Conservation (phyloP, 1,284 basidiomycete species). For the Ceratorhiza oryzae-sativae region DNA sequence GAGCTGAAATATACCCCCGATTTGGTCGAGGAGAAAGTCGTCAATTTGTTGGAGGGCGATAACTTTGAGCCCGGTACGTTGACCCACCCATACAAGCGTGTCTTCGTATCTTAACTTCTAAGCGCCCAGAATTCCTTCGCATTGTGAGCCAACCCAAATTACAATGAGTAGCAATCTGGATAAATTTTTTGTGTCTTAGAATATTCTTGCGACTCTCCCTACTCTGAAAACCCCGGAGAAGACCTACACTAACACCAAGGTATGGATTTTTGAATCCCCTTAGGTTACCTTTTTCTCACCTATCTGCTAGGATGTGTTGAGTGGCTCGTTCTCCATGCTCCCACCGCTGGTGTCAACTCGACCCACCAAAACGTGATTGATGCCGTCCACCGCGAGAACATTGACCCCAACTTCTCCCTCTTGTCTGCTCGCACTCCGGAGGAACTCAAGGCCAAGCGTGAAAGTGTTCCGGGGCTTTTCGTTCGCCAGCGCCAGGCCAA, state of each 20-base stretch:
- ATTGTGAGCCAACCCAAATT: not conserved
- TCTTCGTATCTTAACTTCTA: not conserved
- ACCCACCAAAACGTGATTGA: conserved; percentile 50
- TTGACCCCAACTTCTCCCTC: conserved; percentile 66
- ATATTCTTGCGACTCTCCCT: conserved; percentile 63
- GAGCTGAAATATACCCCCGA: conserved; percentile 30
- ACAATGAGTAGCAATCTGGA: not conserved
- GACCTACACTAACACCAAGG: conserved; percentile 57
- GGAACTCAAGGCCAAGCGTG: conserved; percentile 58
- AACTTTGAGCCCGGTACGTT: conserved; percentile 62
- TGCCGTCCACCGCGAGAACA: conserved; percentile 60
- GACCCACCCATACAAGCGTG: too few species aligned
- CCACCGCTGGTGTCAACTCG: conserved; percentile 50
- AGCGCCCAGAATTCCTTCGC: conserved; percentile 56
- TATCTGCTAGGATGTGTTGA: conserved; percentile 53
- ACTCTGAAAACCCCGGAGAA: conserved; percentile 57
- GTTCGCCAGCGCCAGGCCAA: conserved; percentile 58
- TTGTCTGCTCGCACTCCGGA: conserved; percentile 60
- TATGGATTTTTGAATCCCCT: conserved; percentile 38
- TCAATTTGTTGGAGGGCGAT: conserved; percentile 55
- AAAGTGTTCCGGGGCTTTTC: conserved; percentile 54
- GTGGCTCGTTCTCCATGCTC: conserved; percentile 59
- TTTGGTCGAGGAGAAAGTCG: conserved; percentile 3
- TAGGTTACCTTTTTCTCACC: not conserved
- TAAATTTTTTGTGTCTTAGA: conserved; percentile 48